Percentiles rank a stretch among this genome's conserved stretches.
Evolutionary conservation across 2,329 filamentous ascomycete genomes (phyloP).

Genomic region (Pseudogymnoascus verrucosus): DNA sequence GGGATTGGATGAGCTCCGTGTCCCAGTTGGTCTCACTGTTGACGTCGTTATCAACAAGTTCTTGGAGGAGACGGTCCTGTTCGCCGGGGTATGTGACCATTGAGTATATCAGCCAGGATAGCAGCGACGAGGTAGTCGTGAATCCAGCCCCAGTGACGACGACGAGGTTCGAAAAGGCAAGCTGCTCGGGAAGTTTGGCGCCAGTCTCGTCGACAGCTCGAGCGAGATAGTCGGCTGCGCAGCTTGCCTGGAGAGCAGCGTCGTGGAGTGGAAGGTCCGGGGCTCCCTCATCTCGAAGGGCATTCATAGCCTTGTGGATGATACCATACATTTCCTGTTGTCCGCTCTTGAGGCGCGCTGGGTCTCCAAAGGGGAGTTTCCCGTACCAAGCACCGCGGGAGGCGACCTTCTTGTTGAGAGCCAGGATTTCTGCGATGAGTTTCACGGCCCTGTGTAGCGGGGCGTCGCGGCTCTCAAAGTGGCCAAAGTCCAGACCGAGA

Average conservation of each 20-base stretch:
- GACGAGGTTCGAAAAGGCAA: constrained; percentile 27
- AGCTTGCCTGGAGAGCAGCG: constrained; percentile 29
- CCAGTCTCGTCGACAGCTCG: constrained; percentile 36
- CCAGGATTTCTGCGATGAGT: constrained; percentile 32
- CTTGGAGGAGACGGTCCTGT: constrained; percentile 38
- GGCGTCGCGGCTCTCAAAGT: constrained; percentile 33
- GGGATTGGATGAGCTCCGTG: constrained; percentile 28
- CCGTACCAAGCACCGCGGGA: constrained; percentile 38
- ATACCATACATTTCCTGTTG: constrained; percentile 29
- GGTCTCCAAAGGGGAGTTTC: constrained; percentile 38
- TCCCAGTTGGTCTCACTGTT: constrained; percentile 27
- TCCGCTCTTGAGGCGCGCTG: constrained; percentile 21
- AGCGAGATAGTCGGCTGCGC: constrained; percentile 28
- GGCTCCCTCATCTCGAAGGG: constrained; percentile 27
- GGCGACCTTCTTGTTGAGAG: constrained; percentile 39
- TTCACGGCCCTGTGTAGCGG: constrained; percentile 35
- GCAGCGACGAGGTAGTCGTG: constrained; percentile 37
- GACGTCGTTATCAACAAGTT: constrained; percentile 33
- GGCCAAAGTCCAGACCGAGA: constrained; percentile 36
- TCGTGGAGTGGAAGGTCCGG: constrained; percentile 31
- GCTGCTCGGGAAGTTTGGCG: constrained; percentile 32
- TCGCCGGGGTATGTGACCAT: constrained; percentile 35
- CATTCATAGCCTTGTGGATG: constrained; percentile 32
- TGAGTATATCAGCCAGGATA: constrained; percentile 39
- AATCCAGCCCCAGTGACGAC: constrained; percentile 39